A percentile compares a stretch with the other conserved stretches of the same genome.
These are phyloP conservation scores for Fomitopsis pinicola DNA, from an alignment of 1,284 basidiomycete species.

Conservation along the genomic window DNA sequence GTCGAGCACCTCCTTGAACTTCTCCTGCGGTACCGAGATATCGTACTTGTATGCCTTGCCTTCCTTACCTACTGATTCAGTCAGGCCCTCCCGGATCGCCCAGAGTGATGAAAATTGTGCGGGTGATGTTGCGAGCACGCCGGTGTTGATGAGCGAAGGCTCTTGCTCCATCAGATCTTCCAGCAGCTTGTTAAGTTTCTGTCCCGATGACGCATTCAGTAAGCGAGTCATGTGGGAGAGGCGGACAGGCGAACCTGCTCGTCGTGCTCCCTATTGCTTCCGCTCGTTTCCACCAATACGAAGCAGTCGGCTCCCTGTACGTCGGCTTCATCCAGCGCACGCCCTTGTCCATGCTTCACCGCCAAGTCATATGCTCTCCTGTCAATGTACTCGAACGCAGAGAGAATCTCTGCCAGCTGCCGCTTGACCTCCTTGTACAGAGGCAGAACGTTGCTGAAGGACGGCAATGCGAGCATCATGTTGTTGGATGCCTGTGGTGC, in stretches of 20 bases:
- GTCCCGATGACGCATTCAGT: constrained; percentile 2
- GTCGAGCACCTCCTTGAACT: constrained; percentile 91
- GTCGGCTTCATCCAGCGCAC: constrained; percentile 62
- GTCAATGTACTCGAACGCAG: constrained; percentile 98
- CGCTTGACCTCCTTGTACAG: constrained; percentile 65
- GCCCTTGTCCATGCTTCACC: constrained; percentile 69
- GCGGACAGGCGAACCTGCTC: constrained; percentile 63
- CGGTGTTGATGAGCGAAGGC: constrained; percentile 78
- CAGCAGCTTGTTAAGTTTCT: constrained; percentile 88
- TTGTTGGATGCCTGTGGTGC: constrained; percentile 83
- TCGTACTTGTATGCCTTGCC: constrained; percentile 99
- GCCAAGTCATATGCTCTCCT: constrained; percentile 85
- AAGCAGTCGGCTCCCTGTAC: constrained; percentile 83
- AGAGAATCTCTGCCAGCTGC: constrained; percentile 92
- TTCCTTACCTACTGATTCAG: constrained; percentile 92
- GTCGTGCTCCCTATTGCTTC: constrained; percentile 91
- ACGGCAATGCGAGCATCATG: constrained; percentile 71
- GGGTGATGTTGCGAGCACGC: constrained; percentile 90
- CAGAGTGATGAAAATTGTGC: constrained; percentile 89
- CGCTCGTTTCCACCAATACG: constrained; percentile 93
- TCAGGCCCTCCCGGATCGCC: constrained; percentile 91
- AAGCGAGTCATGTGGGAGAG: not conserved
- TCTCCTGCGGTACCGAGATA: constrained; percentile 84
- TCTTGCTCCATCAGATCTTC: constrained; percentile 79
- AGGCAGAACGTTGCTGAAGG: constrained; percentile 71